Base-by-base conservation (phyloP, 805 yeast genomes). In the Vanderwaltozyma verrucispora region DNA sequence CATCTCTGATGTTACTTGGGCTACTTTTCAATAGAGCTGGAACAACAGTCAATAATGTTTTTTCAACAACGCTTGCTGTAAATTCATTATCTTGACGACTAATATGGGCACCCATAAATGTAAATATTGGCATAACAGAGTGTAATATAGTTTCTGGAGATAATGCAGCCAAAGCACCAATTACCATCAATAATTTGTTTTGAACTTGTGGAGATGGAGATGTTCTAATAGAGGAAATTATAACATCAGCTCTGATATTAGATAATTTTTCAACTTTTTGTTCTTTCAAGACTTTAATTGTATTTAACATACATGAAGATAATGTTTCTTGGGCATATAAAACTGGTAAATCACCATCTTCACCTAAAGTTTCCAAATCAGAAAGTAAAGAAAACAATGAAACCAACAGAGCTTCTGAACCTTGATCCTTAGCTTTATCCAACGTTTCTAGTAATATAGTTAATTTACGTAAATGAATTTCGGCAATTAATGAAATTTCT, bases 81-180 rank as follows among this genome's bases (percentile, higher is more conserved):
- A 84, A 89, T 55, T 86, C 96, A 59, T 92, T 97, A 59, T 92
- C 98, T 62, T 92, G 96, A 52, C 95, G 80, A 36, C 92, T 75
- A 12, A 96, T 88, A 53, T 87, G 94, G 11, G 97, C 95, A 42
- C 98, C 98, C 97, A 92, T 92, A 51, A 92, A 92, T 1, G 98
- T 92, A 67, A 92, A 92, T 36, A 92, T 89, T n/a, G 98, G 98
- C 98, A 92, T 92, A 8, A 92, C 95, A 2, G 96, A 83, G 62
- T 92, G 97, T 37, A 92, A 66, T 21, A 92, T 87, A 23, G 82
- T 75, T 53, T 89, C 96, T 8, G 97, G 96, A 11, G 89, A 83
- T 39, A 92, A 63, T 1, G 86, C 68, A 1, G 97, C 97, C 47
- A 92, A 65, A 34, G 86, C 80, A 2, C 96, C 82, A 47, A 92